Conservation (phyloP, 1,284 basidiomycete species). For the Thecaphora thlaspeos region DNA sequence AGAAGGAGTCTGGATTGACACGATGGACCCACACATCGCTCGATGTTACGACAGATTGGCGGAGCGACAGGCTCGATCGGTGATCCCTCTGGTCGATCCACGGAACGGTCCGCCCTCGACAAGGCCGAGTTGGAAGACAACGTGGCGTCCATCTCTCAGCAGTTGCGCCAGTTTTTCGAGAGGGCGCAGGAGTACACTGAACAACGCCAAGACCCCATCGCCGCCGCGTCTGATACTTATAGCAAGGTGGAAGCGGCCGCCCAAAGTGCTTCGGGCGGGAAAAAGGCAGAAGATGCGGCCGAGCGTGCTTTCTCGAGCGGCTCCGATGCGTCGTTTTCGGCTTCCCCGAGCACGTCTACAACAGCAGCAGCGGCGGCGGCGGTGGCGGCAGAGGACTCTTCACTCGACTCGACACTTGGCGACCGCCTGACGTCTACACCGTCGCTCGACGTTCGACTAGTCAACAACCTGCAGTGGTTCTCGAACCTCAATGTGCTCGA, state of each 20-base stretch:
- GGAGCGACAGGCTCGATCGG: conserved; percentile 95
- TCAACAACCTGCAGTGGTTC: conserved; percentile 87
- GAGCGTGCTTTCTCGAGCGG: not conserved
- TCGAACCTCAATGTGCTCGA: conserved; percentile 72
- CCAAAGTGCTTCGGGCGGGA: not conserved
- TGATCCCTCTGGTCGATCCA: conserved; percentile 85
- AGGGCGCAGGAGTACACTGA: conserved; percentile 65
- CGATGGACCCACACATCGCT: not conserved
- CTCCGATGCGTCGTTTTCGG: no score
- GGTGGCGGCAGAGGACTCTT: no score
- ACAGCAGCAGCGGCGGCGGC: no score
- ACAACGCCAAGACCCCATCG: conserved; percentile 33
- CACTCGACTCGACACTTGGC: not conserved
- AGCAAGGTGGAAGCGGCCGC: not conserved
- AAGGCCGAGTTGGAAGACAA: conserved; percentile 68
- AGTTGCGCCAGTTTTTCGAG: conserved; percentile 72
- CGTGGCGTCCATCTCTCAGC: conserved; percentile 67
- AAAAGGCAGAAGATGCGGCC: not conserved
- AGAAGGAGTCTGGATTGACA: no score
- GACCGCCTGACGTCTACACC: not conserved
- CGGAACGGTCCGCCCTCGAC: conserved; percentile 75
- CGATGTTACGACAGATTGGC: conserved; percentile 72
- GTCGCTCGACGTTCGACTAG: conserved; percentile 24
- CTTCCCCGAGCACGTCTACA: no score
- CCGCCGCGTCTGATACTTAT: no score